These are phyloP conservation scores for Erodium texanum DNA, from an alignment of 441 rosid species.

Conservation along the genomic window DNA sequence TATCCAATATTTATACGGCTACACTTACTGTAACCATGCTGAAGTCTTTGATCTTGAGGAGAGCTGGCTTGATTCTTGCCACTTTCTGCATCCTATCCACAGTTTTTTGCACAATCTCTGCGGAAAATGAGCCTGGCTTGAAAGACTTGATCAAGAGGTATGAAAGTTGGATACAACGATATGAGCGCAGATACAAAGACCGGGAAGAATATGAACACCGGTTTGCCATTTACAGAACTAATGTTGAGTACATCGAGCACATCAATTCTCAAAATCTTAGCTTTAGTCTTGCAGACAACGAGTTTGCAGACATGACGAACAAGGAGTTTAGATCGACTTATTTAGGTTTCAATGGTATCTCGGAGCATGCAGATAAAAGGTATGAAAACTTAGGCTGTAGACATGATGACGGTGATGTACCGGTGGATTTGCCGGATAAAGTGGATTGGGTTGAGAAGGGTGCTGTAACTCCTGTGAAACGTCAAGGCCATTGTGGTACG, in stretches of 20 bases:
- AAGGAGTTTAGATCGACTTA: not conserved
- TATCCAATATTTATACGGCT: too few relatives aligned
- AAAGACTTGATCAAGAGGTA: constrained; percentile 1
- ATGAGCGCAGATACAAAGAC: not conserved
- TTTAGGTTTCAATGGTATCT: not conserved
- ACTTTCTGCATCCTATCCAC: not conserved
- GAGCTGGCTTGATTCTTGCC: not conserved
- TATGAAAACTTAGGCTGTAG: not conserved
- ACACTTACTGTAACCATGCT: too few relatives aligned
- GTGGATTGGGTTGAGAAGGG: not conserved
- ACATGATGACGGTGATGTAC: not conserved
- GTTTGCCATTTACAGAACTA: not conserved
- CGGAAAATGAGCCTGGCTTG: too few relatives aligned
- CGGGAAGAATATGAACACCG: not conserved
- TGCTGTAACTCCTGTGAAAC: not conserved
- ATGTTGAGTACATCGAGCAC: not conserved
- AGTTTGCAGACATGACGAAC: constrained; percentile 1
- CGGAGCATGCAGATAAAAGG: not conserved
- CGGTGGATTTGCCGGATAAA: not conserved
- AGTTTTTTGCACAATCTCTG: too few relatives aligned
- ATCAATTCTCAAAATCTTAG: not conserved
- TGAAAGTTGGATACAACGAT: not conserved
- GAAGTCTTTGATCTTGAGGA: not conserved
- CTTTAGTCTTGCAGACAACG: not conserved
- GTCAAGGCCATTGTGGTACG: not conserved